Evolutionary conservation across 345 rosid genomes (phyloP).

Genomic region (Pelargonium nanum): DNA sequence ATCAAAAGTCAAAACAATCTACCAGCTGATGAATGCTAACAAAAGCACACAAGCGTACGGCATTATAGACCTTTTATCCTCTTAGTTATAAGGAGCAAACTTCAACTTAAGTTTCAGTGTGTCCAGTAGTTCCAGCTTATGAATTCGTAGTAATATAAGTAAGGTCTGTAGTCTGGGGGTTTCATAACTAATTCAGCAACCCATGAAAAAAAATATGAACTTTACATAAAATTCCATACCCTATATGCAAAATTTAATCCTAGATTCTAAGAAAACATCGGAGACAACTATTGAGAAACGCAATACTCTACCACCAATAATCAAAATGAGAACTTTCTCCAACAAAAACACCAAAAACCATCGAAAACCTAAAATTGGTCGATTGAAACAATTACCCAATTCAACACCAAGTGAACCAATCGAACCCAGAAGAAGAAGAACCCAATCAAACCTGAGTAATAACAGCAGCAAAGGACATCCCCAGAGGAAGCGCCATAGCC

Average conservation of each 20-base stretch:
- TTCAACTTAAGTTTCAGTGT: too few relatives aligned
- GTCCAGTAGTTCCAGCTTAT: too few relatives aligned
- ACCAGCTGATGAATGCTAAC: too few relatives aligned
- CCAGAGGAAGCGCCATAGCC: conserved; percentile 72
- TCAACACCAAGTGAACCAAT: not conserved
- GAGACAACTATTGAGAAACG: not conserved
- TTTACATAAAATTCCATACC: not conserved
- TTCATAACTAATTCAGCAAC: too few relatives aligned
- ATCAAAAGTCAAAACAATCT: too few relatives aligned
- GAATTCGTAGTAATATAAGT: too few relatives aligned
- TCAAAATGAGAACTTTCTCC: not conserved
- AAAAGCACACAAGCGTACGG: too few relatives aligned
- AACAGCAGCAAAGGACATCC: conserved; percentile 88
- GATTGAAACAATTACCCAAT: not conserved
- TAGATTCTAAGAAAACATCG: not conserved
- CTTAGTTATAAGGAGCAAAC: too few relatives aligned
- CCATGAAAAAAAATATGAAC: too few relatives aligned
- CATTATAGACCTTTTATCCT: too few relatives aligned
- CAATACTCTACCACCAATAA: not conserved
- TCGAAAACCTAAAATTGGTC: not conserved
- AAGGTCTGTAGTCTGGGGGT: too few relatives aligned
- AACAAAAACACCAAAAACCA: not conserved
- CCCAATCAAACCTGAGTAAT: conserved; percentile 57
- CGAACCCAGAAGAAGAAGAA: not conserved
- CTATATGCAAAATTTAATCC: not conserved